These are phyloP conservation scores for Tripterygium wilfordii DNA, from an alignment of 177 flowering plant species.

Conservation along the genomic window DNA sequence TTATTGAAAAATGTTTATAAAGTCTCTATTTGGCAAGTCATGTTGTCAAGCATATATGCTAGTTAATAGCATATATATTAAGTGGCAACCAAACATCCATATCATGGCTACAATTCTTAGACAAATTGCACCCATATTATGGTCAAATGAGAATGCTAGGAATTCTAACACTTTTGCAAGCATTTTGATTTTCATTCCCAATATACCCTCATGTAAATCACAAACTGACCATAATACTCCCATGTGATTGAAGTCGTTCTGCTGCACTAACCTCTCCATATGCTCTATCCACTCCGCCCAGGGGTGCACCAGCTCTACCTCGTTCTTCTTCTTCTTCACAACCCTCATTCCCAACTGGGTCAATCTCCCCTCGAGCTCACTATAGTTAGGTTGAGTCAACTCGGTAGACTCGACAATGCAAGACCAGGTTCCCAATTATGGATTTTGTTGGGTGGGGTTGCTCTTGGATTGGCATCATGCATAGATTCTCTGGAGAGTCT, in stretches of 20 bases:
- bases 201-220: no score
- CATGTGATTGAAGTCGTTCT: slow-evolving; percentile 81
- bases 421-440: not conserved
- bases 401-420: not conserved
- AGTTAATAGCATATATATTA: no score
- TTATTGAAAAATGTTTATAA: no score
- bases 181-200: no score
- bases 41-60: no score
- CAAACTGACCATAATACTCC: no score
- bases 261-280: slow-evolving; percentile 84
- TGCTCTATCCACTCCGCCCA: slow-evolving; percentile 96
- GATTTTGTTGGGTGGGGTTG: not conserved
- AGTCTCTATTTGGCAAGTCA: no score
- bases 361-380: not conserved
- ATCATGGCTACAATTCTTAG: no score
- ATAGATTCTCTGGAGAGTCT: slow-evolving; percentile 74
- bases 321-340: slow-evolving; percentile 17
- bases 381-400: slow-evolving; percentile 2
- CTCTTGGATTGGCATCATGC: slow-evolving; percentile 74
- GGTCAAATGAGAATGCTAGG: no score
- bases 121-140: no score
- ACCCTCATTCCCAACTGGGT: slow-evolving; percentile 2
- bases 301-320: slow-evolving; percentile 83
- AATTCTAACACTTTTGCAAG: no score
- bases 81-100: no score